Base-by-base conservation (phyloP, 2,329 filamentous ascomycete species). In the Xylaria sp. region DNA sequence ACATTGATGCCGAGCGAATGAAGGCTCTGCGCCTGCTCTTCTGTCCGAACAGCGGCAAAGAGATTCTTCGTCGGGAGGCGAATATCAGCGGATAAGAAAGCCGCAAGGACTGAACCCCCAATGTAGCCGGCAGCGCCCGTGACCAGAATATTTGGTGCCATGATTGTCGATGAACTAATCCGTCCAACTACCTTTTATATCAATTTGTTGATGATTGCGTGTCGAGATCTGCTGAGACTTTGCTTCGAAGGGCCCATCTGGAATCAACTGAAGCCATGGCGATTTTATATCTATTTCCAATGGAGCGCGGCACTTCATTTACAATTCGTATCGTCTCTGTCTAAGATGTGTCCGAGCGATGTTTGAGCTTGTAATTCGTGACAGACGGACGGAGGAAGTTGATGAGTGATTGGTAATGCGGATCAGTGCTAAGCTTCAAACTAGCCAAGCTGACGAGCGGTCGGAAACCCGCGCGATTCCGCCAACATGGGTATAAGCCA, bases 101-200 rank as follows among this genome's bases (percentile, higher is more conserved):
- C 75, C 0, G 79, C 75, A 28, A 82, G 44, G 28, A 82, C 49
- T 28, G 80, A 80, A 17, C 81, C 81, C 15, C 81, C 74, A 53
- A 75, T 73, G 46, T 70, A 74, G 48, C 74, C 72, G 23, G 72
- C 73, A 54, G 72, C 73, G 31, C 74, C 73, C 31, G 74, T 75
- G 49, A 75, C 67, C 2, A 76, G 48, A 17, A 75, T 72, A 33
- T 79, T 80, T 2, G 63, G 44, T 58, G 17, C 31, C 73, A 74
- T 74, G 31, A 56, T 67, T 26, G 11, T 48, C 51, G n/a, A 44
- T 23, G 26, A 33, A 33, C 10, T 3, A 6, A 13, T 51, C 3
- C 3, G 2, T 17, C 1, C 7, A 13, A 4, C 3, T 28, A 51
- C 7, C 5, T 28, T n/a, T 46, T 33, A 23, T 31, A 17, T 17